Percentiles rank a stretch among this genome's conserved stretches.
phyloP scores from a whole-genome alignment of 2,329 filamentous ascomycete genomes.

The Orbilia javanica region DNA sequence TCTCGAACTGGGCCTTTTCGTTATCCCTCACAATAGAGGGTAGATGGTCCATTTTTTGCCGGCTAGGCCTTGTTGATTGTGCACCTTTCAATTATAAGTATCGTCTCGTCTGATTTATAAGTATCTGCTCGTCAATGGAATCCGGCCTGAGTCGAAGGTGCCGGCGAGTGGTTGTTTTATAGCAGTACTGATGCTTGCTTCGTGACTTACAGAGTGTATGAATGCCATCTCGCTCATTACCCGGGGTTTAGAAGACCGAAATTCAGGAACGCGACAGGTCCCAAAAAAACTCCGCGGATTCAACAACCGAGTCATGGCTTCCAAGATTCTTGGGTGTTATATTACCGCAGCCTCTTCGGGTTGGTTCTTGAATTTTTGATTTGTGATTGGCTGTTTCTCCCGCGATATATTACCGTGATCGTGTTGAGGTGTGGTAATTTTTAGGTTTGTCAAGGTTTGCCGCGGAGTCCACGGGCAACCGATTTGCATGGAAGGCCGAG shows the following conservation, averaged over 20 bases:
- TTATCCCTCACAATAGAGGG: not conserved
- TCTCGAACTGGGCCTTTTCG: not conserved
- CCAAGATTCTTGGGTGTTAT: not conserved
- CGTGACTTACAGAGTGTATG: no score
- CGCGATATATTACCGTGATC: not conserved
- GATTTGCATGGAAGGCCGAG: not conserved
- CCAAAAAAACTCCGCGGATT: not conserved
- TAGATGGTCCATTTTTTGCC: not conserved
- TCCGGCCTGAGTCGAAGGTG: no score
- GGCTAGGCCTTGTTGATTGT: not conserved
- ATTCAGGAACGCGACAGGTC: not conserved
- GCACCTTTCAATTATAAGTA: no score
- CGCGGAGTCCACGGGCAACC: not conserved
- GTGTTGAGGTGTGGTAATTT: slow-evolving; percentile 1
- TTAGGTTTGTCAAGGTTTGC: slow-evolving; percentile 1
- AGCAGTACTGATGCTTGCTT: no score
- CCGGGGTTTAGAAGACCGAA: not conserved
- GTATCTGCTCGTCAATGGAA: no score
- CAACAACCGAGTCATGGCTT: not conserved
- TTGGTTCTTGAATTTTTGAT: not conserved
- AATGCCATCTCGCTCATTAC: not conserved
- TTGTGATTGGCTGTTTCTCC: not conserved
- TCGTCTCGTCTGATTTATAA: no score
- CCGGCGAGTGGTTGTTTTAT: no score
- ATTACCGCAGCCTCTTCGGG: not conserved